Percentiles rank a stretch among this genome's conserved stretches.
Evolutionary conservation across 2,329 filamentous ascomycete species (phyloP).

Genomic region (Pseudopyrenochaeta lycopersici): DNA sequence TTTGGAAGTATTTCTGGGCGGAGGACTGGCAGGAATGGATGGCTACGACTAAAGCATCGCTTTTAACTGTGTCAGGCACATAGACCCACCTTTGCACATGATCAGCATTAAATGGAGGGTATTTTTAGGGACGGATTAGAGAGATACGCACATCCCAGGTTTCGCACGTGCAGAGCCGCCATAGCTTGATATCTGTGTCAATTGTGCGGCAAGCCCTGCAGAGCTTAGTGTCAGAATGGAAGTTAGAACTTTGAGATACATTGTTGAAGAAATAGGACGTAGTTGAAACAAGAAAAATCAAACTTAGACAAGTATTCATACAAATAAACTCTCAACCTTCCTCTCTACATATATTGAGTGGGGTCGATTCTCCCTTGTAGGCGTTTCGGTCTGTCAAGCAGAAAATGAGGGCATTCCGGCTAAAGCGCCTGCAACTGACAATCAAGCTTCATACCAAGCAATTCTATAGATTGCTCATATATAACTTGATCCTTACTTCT

Average conservation of each 20-base stretch:
- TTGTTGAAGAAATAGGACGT: constrained; percentile 5
- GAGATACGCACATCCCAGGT: constrained; percentile 33
- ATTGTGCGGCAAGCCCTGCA: constrained; percentile 27
- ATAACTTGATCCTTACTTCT: constrained; percentile 18
- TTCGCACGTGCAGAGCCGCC: constrained; percentile 34
- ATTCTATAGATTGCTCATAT: constrained; percentile 17
- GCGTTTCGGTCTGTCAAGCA: not conserved
- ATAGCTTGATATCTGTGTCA: constrained; percentile 40
- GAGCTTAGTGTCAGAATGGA: constrained; percentile 19
- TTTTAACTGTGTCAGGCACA: constrained; percentile 35
- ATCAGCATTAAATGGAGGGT: constrained; percentile 1
- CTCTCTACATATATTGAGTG: constrained; percentile 9
- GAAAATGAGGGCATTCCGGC: constrained; percentile 10
- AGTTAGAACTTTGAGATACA: constrained; percentile 23
- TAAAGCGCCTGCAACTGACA: constrained; percentile 22
- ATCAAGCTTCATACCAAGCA: constrained; percentile 41
- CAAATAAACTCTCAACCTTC: not conserved
- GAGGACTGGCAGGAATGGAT: constrained; percentile 44
- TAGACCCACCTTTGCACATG: constrained; percentile 37
- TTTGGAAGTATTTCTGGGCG: constrained; percentile 40
- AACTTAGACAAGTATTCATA: not conserved
- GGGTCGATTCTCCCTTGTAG: constrained; percentile 1
- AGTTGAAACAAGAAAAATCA: not conserved
- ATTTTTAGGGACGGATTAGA: not conserved
- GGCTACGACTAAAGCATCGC: constrained; percentile 38